Base-by-base conservation (phyloP, 2,329 filamentous ascomycete species). In the Corynespora cassiicola region DNA sequence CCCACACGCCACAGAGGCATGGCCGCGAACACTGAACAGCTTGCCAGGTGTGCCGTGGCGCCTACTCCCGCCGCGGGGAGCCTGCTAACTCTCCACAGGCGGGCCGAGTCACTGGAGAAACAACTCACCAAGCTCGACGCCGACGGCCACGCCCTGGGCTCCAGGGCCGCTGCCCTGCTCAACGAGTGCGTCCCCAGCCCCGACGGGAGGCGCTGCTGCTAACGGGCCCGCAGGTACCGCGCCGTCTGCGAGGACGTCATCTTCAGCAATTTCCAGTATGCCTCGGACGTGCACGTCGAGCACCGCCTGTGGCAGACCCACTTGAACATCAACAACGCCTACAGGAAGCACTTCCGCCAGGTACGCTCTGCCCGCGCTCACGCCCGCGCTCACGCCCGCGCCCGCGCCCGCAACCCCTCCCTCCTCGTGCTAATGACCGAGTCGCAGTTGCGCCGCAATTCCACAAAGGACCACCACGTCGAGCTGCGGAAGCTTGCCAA, bases 401-500 rank as follows among this genome's bases (percentile, higher is more conserved):
- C 5, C 31, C 6, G n/a, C 15, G 14, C 23, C 26, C 20, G 25
- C 11, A 21, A 19, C 14, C 19, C 25, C 23, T 22, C 15, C 40
- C 46, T 40, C 12, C 12, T 12, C 8, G 9, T 19, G 12, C 5
- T 20, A 24, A 16, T 8, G n/a, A 15, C 23, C 29, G n/a, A 24
- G 29, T 17, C 34, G n/a, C 10, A 15, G n/a, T n/a, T 16, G 11
- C 27, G 4, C 11, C 23, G 6, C 15, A n/a, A 14, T n/a, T n/a
- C n/a, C n/a, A n/a, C 70, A 40, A 77, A 75, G 53, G 77, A 77
- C 56, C 76, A 75, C 54, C 73, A 76, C 39, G 80, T 84, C 29
- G 79, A 82, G 68, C 83, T 82, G 57, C 83, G 91, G 48, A 94
- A 90, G 68, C 75, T 92, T 33, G 86, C 88, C 65, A 91, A 88